phyloP scores from a whole-genome alignment of 352 stramenopile species.

The Phytopythium mirpurense region DNA sequence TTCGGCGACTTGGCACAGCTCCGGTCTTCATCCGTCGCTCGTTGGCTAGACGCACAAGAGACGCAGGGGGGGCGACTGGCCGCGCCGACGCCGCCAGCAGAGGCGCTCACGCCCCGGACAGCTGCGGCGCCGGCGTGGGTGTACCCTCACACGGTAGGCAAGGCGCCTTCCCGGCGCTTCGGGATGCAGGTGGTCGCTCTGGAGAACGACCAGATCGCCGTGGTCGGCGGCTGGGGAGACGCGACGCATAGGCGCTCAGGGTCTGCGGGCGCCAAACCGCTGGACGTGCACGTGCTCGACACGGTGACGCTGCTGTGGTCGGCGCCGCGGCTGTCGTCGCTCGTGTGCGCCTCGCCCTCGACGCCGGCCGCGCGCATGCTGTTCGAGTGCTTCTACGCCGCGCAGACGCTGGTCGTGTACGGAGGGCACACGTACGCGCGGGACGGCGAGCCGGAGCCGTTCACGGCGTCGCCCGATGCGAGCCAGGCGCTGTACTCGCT shows the following conservation, averaged over 20 bases:
- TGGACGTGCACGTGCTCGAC: constrained; percentile 52
- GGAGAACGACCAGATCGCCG: constrained; percentile 33
- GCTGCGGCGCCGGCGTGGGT: constrained; percentile 16
- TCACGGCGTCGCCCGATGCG: constrained; percentile 20
- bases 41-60: not conserved
- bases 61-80: not conserved
- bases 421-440: constrained; percentile 40
- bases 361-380: constrained; percentile 35
- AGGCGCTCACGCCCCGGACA: not conserved
- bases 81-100: not conserved
- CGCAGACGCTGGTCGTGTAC: constrained; percentile 38
- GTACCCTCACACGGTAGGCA: constrained; percentile 38
- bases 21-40: not conserved
- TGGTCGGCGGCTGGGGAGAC: constrained; percentile 26
- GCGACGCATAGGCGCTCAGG: not conserved
- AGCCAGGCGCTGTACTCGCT: constrained; percentile 45
- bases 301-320: constrained; percentile 43
- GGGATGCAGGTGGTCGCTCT: constrained; percentile 38
- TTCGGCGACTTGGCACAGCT: constrained; percentile 49
- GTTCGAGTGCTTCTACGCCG: constrained; percentile 40
- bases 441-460: constrained; percentile 36
- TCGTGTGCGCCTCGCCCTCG: constrained; percentile 22
- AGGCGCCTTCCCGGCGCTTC: constrained; percentile 40
- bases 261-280: not conserved
- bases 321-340: constrained; percentile 30